phyloP scores from a whole-genome alignment of 208 protist species.

The Leishmania amazonensis region DNA sequence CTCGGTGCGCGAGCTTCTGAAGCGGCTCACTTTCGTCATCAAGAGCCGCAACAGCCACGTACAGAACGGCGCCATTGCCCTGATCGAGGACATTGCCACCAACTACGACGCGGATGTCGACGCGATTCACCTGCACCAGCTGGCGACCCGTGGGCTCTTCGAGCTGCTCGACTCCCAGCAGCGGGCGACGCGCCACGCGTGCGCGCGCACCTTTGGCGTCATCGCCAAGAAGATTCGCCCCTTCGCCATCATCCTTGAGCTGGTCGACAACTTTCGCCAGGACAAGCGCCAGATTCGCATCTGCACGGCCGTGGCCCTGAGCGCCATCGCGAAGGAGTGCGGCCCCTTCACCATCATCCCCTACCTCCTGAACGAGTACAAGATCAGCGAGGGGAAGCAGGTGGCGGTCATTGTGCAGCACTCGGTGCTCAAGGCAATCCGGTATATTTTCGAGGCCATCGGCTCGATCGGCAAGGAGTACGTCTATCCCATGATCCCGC shows the following conservation, averaged over 20 bases:
- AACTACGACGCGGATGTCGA: slow-evolving; percentile 82
- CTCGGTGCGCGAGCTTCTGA: slow-evolving; percentile 97
- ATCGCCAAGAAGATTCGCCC: slow-evolving; percentile 99
- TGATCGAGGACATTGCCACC: slow-evolving; percentile 98
- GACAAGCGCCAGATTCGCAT: slow-evolving; percentile 99
- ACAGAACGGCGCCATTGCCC: slow-evolving; percentile 97
- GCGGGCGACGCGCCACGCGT: slow-evolving; percentile 95
- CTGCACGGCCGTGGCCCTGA: slow-evolving; percentile 99
- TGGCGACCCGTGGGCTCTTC: slow-evolving; percentile 99
- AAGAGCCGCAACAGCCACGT: slow-evolving; percentile 98
- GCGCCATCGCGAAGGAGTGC: slow-evolving; percentile 99
- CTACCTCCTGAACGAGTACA: slow-evolving; percentile 99
- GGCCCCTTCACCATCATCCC: slow-evolving; percentile 99
- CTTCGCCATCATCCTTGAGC: slow-evolving; percentile 98
- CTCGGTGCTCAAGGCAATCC: slow-evolving; percentile 98
- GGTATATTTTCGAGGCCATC: slow-evolving; percentile 99
- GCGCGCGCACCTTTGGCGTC: slow-evolving; percentile 98
- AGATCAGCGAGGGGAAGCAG: slow-evolving; percentile 97
- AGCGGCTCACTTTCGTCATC: slow-evolving; percentile 98
- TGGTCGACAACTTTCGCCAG: slow-evolving; percentile 99
- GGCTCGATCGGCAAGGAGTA: slow-evolving; percentile 98
- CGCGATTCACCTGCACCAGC: slow-evolving; percentile 94
- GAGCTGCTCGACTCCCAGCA: slow-evolving; percentile 99
- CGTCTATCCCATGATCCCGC: slow-evolving; percentile 96
- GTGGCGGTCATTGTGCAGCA: slow-evolving; percentile 96